phyloP scores from a whole-genome alignment of 441 rosid genomes.

The Mallotus japonicus region DNA sequence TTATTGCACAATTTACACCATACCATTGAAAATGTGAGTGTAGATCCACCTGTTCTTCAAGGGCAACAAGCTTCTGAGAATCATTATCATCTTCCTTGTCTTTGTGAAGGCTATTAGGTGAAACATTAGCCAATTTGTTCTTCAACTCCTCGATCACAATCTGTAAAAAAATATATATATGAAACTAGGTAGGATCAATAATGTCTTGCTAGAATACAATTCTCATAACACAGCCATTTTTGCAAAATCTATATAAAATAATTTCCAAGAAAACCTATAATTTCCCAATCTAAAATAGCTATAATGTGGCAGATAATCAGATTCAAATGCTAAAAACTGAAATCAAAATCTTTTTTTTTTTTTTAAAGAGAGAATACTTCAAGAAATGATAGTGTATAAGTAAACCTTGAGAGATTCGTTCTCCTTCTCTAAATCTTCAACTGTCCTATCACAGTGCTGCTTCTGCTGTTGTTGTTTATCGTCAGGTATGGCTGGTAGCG shows the following conservation, averaged over 20 bases:
- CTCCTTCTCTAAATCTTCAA: slow-evolving; percentile 52
- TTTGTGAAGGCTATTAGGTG: slow-evolving; percentile 39
- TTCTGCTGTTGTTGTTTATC: slow-evolving; percentile 14
- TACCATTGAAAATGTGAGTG: neutral
- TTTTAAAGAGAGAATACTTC: too few species aligned
- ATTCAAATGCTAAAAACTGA: neutral
- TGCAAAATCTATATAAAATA: neutral
- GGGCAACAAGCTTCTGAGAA: slow-evolving; percentile 45
- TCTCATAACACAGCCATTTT: too few species aligned
- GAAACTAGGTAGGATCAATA: too few species aligned
- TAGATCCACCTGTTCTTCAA: slow-evolving; percentile 27
- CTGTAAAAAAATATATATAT: slow-evolving; percentile 34
- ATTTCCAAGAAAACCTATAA: neutral
- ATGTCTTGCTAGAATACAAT: too few species aligned
- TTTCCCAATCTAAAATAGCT: neutral
- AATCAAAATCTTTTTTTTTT: neutral
- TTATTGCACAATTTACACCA: neutral
- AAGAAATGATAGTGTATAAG: too few species aligned
- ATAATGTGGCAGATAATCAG: slow-evolving; percentile 17
- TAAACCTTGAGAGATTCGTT: slow-evolving; percentile 64
- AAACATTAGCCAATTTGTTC: slow-evolving; percentile 36
- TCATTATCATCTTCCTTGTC: slow-evolving; percentile 23
- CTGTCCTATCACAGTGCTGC: slow-evolving; percentile 32
- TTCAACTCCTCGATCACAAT: slow-evolving; percentile 58
- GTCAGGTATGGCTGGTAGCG: slow-evolving; percentile 24